phyloP scores from a whole-genome alignment of 352 stramenopile genomes.

The Globisporangium rhizosaccharum region DNA sequence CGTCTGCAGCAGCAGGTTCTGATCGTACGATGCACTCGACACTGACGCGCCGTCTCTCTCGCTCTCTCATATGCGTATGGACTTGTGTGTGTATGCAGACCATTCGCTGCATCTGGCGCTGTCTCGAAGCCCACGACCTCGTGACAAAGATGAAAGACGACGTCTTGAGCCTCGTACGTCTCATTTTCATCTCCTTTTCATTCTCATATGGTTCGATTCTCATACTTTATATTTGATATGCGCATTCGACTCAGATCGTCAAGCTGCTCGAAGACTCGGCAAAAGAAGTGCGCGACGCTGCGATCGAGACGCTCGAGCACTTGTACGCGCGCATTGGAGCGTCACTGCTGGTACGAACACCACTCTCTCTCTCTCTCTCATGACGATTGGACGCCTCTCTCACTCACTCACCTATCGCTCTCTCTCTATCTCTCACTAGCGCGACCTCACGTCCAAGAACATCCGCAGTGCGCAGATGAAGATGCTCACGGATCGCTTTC shows the following conservation, averaged over 20 bases:
- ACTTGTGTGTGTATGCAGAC: slow-evolving; percentile 21
- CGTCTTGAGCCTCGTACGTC: slow-evolving; percentile 45
- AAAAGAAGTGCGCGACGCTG: slow-evolving; percentile 78
- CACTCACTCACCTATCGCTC: not conserved
- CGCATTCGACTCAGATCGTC: slow-evolving; percentile 31
- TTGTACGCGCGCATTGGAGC: slow-evolving; percentile 69
- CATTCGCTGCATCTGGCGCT: slow-evolving; percentile 60
- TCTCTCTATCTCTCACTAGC: slow-evolving; percentile 21
- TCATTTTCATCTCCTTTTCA: not conserved
- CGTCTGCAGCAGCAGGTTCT: not conserved
- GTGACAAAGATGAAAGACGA: slow-evolving; percentile 50
- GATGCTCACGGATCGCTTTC: slow-evolving; percentile 57
- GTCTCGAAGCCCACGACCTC: slow-evolving; percentile 43
- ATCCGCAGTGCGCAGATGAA: slow-evolving; percentile 77
- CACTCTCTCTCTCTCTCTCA: too few species aligned
- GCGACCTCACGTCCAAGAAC: slow-evolving; percentile 63
- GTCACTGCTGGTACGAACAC: slow-evolving; percentile 48
- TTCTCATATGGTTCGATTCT: not conserved
- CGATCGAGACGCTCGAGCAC: slow-evolving; percentile 58
- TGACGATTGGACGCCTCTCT: not conserved
- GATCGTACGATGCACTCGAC: too few species aligned
- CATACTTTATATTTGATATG: not conserved
- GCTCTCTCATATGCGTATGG: too few species aligned
- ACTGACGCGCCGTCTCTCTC: not conserved
- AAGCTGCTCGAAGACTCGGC: slow-evolving; percentile 72